Evolutionary conservation across 352 stramenopile species (phyloP).

Genomic region (Globisporangium nunn): DNA sequence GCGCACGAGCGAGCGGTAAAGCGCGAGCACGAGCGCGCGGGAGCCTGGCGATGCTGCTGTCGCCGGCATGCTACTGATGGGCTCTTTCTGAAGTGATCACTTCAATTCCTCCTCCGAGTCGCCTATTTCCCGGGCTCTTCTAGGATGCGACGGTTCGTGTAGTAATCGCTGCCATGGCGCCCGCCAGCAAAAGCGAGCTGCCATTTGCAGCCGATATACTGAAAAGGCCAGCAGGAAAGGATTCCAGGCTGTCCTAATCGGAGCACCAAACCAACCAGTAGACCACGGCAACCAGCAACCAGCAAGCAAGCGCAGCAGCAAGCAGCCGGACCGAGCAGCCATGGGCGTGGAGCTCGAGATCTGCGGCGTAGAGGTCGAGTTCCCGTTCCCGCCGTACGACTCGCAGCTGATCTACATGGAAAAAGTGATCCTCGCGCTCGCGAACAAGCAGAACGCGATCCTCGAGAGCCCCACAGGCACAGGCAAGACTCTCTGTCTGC

Average conservation of each 20-base stretch:
- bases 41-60: slow-evolving; percentile 22
- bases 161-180: too few species aligned
- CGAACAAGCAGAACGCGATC: slow-evolving; percentile 92
- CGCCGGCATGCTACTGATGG: background rate
- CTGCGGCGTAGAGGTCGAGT: slow-evolving; percentile 88
- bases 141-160: background rate
- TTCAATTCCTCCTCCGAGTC: too few species aligned
- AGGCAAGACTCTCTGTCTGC: slow-evolving; percentile 97
- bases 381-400: slow-evolving; percentile 96
- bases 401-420: slow-evolving; percentile 97
- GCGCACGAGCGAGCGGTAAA: slow-evolving; percentile 65
- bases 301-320: background rate
- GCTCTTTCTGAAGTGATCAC: too few species aligned
- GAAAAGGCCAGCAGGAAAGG: background rate
- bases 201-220: too few species aligned
- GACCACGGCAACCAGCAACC: background rate
- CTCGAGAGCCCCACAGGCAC: slow-evolving; percentile 97
- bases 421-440: slow-evolving; percentile 90
- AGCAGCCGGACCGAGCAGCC: background rate
- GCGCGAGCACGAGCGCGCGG: slow-evolving; percentile 45
- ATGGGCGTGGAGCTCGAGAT: slow-evolving; percentile 67
- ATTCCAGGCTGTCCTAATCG: background rate
- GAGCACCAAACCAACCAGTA: background rate
- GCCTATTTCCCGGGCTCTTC: background rate
- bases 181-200: too few species aligned